Evolutionary conservation across 495 filamentous ascomycete species (phyloP).

Genomic region (Tuber microsphaerosporum): DNA sequence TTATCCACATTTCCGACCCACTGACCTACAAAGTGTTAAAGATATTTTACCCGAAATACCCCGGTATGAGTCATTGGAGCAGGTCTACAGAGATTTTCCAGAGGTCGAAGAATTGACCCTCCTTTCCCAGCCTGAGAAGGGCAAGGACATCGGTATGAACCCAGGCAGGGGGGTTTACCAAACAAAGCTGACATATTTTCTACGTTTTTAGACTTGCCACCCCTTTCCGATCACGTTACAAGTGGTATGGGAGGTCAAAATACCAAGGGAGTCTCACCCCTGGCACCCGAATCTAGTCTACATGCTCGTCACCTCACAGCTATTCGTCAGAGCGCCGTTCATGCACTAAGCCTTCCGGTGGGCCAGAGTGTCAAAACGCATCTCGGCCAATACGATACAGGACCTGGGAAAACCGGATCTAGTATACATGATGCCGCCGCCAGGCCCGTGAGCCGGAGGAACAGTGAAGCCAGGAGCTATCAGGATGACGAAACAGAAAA

Average conservation of each 20-base stretch:
- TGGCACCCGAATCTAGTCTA: background rate
- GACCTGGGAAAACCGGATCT: background rate
- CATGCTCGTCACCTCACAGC: background rate
- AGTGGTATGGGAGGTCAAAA: background rate
- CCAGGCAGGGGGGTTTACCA: background rate
- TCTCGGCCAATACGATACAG: background rate
- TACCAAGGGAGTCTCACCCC: background rate
- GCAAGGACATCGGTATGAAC: background rate
- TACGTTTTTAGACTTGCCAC: background rate
- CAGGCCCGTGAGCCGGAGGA: background rate
- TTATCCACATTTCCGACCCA: constrained; percentile 1
- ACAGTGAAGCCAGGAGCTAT: background rate
- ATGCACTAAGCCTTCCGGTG: background rate
- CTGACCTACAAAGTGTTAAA: background rate
- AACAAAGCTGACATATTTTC: background rate
- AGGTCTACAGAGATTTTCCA: background rate
- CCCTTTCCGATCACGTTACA: background rate
- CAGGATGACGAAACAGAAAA: background rate
- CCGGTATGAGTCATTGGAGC: background rate
- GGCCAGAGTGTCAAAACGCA: background rate
- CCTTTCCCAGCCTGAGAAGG: background rate
- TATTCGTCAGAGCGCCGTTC: background rate
- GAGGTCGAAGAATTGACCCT: background rate
- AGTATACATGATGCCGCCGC: background rate
- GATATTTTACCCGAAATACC: background rate